A percentile compares a stretch with the other conserved stretches of the same genome.
phyloP scores from a whole-genome alignment of 2,329 filamentous ascomycete species.

The Xylaria sp. region DNA sequence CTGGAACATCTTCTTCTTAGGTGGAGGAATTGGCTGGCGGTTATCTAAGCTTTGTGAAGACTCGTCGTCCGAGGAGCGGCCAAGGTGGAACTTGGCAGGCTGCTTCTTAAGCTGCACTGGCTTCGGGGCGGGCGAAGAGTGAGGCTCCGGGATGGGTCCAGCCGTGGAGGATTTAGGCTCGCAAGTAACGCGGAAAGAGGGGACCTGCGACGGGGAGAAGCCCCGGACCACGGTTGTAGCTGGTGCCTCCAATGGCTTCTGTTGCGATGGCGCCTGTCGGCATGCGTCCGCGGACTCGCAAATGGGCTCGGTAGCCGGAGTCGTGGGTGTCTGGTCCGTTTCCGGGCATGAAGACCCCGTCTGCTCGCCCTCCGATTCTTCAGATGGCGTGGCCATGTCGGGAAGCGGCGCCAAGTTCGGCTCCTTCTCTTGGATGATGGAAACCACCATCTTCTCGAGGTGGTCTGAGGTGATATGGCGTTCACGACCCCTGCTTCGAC shows the following conservation, averaged over 20 bases:
- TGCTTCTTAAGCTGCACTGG: slow-evolving; percentile 69
- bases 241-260: slow-evolving; percentile 49
- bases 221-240: slow-evolving; percentile 75
- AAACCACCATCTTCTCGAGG: slow-evolving; percentile 90
- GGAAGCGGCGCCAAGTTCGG: slow-evolving; percentile 61
- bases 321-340: slow-evolving; percentile 55
- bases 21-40: slow-evolving; percentile 39
- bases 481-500: slow-evolving; percentile 73
- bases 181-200: slow-evolving; percentile 49
- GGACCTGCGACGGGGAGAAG: slow-evolving; percentile 74
- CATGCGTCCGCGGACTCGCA: slow-evolving; percentile 27
- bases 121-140: slow-evolving; percentile 60
- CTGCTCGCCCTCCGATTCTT: slow-evolving; percentile 52
- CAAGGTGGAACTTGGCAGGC: slow-evolving; percentile 69
- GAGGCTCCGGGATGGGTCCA: slow-evolving; percentile 65
- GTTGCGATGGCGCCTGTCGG: slow-evolving; percentile 33
- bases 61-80: slow-evolving; percentile 77
- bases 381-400: slow-evolving; percentile 40
- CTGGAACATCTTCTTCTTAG: slow-evolving; percentile 52
- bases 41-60: slow-evolving; percentile 66
- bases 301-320: slow-evolving; percentile 33
- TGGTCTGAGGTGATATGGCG: slow-evolving; percentile 92
- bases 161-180: slow-evolving; percentile 52
- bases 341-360: slow-evolving; percentile 48
- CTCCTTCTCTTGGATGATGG: slow-evolving; percentile 87